Conservation (phyloP, 371 early-diverging fungal species). For the Mucor irregularis region DNA sequence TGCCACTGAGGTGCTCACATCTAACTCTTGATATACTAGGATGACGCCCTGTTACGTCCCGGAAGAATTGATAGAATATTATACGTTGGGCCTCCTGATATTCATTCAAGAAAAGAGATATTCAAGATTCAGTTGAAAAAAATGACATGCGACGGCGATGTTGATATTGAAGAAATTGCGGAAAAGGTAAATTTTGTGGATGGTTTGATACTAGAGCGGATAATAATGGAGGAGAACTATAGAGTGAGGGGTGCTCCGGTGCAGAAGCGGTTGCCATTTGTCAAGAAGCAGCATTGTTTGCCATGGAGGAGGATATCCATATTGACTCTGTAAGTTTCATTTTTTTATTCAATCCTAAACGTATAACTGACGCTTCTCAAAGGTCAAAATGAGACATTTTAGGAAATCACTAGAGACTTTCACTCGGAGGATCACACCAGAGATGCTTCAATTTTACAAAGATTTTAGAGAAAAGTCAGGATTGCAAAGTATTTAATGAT, state of each 20-base stretch:
- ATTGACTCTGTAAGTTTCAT: constrained; percentile 34
- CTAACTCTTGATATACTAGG: constrained; percentile 44
- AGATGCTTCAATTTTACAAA: constrained; percentile 90
- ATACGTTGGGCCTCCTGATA: constrained; percentile 92
- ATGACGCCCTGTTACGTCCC: constrained; percentile 92
- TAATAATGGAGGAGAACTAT: neutral
- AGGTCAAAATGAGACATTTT: constrained; percentile 73
- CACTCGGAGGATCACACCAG: constrained; percentile 82
- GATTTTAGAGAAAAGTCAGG: constrained; percentile 62
- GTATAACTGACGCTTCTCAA: neutral
- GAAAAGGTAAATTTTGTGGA: constrained; percentile 37
- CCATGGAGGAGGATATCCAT: constrained; percentile 85
- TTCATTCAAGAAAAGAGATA: constrained; percentile 77
- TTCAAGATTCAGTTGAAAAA: constrained; percentile 70
- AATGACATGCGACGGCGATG: constrained; percentile 66
- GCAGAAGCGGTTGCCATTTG: constrained; percentile 94
- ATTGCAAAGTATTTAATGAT: constrained; percentile 45
- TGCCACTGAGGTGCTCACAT: neutral
- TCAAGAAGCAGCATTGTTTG: constrained; percentile 91
- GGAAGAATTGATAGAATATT: constrained; percentile 96
- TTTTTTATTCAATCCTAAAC: too few species aligned
- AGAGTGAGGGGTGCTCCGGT: constrained; percentile 92
- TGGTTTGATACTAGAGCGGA: neutral
- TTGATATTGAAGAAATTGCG: constrained; percentile 64
- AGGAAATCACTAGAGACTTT: constrained; percentile 57